Evolutionary conservation across 805 yeast genomes (phyloP), one percentile per base, ranked within the genome.

Genomic region (Barnettozyma pratensis): DNA sequence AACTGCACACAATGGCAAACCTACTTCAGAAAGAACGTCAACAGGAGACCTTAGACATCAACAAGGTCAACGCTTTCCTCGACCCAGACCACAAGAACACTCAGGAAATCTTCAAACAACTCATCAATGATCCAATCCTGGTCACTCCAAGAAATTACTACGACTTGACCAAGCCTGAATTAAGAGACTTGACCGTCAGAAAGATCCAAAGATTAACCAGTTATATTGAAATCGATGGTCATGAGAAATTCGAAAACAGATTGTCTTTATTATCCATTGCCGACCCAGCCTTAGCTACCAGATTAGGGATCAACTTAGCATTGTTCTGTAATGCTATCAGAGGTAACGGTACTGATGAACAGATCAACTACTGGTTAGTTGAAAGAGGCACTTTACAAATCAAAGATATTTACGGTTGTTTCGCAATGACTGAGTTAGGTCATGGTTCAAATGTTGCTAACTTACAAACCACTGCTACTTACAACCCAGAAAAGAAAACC

Each of bases 401-500:
- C 37, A 80, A 75, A 60, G 85, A 79, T 51, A 73, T 85, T 25
- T 61, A 60, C 60, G 97, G 97, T 29, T 90, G 96, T 67, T 89
- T 89, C 69, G 89, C 85, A 41, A 89, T 89, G 97, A 90, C 96
- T 12, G 97, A 89, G 69, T 65, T 89, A 58, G 96, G 88, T 7
- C 97, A 89, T 64, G 97, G 97, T 29, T 87, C 96, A 10, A 91
- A 91, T 65, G 97, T 91, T 41, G 96, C 96, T 4, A 95, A 87
- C 27, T 73, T 88, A 52, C 96, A 91, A 67, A 91, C 97, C n/a
- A 85, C 90, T 12, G 96, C 97, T 12, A 83, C 85, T 25, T 91
- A 76, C 64, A 83, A 88, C 64, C 69, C 72, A 19, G 69, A 68
- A 14, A 76, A 75, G 30, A 87, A 88, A 58, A 81, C 81, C 54